A percentile compares a stretch with the other conserved stretches of the same genome.
phyloP scores from a whole-genome alignment of 345 rosid species.

The Brassica rapa region DNA sequence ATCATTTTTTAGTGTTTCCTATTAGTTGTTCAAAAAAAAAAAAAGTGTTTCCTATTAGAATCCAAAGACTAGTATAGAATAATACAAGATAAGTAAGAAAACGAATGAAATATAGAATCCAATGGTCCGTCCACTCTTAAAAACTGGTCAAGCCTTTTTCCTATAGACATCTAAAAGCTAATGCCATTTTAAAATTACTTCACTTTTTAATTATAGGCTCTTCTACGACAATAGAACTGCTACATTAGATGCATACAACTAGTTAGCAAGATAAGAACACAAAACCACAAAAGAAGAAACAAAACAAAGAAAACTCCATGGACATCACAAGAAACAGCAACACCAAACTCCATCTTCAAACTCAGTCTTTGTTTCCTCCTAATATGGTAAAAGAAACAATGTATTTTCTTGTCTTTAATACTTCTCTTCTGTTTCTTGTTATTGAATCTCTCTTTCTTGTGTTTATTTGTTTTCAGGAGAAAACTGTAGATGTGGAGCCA shows the following conservation, averaged over 20 bases:
- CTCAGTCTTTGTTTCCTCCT: slow-evolving; percentile 28
- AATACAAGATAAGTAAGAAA: not conserved
- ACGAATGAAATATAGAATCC: not conserved
- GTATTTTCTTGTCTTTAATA: not conserved
- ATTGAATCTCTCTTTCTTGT: slow-evolving; percentile 18
- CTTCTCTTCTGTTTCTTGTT: not conserved
- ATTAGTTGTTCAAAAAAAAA: not conserved
- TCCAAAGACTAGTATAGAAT: not conserved
- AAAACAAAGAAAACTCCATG: slow-evolving; percentile 26
- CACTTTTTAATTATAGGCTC: not conserved
- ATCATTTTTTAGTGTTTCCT: not conserved
- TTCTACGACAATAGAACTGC: not conserved
- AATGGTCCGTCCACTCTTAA: not conserved
- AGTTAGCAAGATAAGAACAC: slow-evolving; percentile 1
- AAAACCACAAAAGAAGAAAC: slow-evolving; percentile 13
- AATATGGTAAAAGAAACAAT: slow-evolving; percentile 27
- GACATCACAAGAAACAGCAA: slow-evolving; percentile 31
- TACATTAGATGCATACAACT: slow-evolving; percentile 20
- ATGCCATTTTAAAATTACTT: not conserved
- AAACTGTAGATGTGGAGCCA: slow-evolving; percentile 18
- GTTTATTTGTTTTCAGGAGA: slow-evolving; percentile 26
- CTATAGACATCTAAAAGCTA: not conserved
- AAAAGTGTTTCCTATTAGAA: not conserved
- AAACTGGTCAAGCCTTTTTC: not conserved
- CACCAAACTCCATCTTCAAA: slow-evolving; percentile 28